These are phyloP conservation scores for Calonectria honghensis DNA, from an alignment of 2,329 filamentous ascomycete species.

Conservation along the genomic window DNA sequence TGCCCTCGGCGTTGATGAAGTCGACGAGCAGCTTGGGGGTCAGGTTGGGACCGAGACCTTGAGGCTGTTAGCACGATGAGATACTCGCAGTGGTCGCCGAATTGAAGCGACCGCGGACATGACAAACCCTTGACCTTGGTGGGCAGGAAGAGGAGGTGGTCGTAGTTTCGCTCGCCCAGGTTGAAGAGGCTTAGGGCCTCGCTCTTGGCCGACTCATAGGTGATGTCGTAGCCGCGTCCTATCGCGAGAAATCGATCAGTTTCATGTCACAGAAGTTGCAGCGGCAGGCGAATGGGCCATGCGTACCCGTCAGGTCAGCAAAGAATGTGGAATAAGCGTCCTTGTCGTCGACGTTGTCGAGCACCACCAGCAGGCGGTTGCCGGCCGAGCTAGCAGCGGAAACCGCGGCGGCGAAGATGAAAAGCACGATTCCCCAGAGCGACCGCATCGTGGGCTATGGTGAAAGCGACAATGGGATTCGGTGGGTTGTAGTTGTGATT, in stretches of 20 bases:
- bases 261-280: background rate
- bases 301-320: conserved; percentile 81
- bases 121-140: conserved; percentile 89
- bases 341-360: conserved; percentile 89
- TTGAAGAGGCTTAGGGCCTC: conserved; percentile 86
- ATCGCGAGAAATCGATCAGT: conserved; percentile 49
- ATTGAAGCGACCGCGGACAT: conserved; percentile 27
- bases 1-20: conserved; percentile 93
- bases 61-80: conserved; percentile 40
- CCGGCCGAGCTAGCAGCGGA: conserved; percentile 88
- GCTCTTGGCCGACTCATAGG: conserved; percentile 89
- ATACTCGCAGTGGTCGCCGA: conserved; percentile 1
- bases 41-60: conserved; percentile 90
- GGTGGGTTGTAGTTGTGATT: conserved; percentile 36
- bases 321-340: conserved; percentile 88
- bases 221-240: conserved; percentile 90
- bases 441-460: conserved; percentile 77
- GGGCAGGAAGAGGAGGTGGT: conserved; percentile 93
- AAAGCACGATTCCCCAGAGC: conserved; percentile 80
- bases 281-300: conserved; percentile 30
- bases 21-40: conserved; percentile 91
- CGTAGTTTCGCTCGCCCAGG: conserved; percentile 90
- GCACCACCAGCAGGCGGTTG: conserved; percentile 86
- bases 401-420: conserved; percentile 79
- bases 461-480: conserved; percentile 18